Evolutionary conservation across 768 basidiomycete genomes (phyloP), one percentile per base, ranked within the genome.

Genomic region (Mycena belliarum): DNA sequence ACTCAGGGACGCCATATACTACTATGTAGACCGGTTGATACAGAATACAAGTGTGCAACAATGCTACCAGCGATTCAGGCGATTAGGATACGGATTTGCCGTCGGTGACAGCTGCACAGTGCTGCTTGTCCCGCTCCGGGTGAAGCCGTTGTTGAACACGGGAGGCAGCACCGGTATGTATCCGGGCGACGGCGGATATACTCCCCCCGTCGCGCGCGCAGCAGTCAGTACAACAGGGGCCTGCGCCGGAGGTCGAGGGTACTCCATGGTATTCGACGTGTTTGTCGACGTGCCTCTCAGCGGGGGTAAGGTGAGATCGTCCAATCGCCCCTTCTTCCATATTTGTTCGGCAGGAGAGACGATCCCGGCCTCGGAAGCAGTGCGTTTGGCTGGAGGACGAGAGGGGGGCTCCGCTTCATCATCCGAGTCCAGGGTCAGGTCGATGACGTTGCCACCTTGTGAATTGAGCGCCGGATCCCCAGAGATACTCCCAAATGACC

Each of bases 351-450:
- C 81, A 9, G 82, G 81, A 16, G 85, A 82, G 1, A 69, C 70
- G 61, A 45, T 63, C 14, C 81, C 85, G 10, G 76, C 72, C 12
- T 83, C 82, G 6, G 76, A 70, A 11, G 82, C 82, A 66, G 86
- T 89, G 64, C 89, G 82, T 65, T 88, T 89, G 63, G 75, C 81
- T 11, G 69, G 52, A 57, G 73, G 70, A n/a, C 66, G 72, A 12
- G 72, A 59, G 46, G 67, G 71, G 12, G 68, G 65, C 26, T 78
- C 37, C 41, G n/a, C 82, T 21, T 94, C 93, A 14, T 90, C 89
- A 55, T 91, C 89, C 23, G 85, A 84, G 66, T 92, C 90, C 59
- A 87, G 74, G 4, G 94, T 95, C 57, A 96, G 74, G 69, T 96
- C 94, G 61, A 95, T 95, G 42, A 95, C 86, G 62, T 83, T 80